Evolutionary conservation across 2,329 filamentous ascomycete species (phyloP).

Genomic region (Lecanicillium sp.): DNA sequence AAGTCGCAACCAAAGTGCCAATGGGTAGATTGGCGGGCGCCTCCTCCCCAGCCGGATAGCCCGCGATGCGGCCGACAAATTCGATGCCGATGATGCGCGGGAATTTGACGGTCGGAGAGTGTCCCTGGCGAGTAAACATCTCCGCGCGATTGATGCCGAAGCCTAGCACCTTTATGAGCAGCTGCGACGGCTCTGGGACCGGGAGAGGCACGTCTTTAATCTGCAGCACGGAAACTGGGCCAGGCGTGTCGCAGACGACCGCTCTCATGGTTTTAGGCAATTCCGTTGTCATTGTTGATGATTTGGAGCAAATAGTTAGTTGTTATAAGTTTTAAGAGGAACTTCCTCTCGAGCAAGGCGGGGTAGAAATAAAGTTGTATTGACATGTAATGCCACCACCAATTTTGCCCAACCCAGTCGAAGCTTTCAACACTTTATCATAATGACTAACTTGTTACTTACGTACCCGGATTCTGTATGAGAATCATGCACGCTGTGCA

Average conservation of each 20-base stretch:
- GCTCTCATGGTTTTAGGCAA: background rate
- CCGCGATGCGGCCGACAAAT: background rate
- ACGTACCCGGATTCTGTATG: too few relatives aligned
- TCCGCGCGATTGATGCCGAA: constrained; percentile 10
- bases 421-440: too few relatives aligned
- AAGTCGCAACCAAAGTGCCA: background rate
- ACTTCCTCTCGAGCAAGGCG: too few relatives aligned
- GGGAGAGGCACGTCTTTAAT: constrained; percentile 1
- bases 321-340: background rate
- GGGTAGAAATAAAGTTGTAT: background rate
- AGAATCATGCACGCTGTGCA: too few relatives aligned
- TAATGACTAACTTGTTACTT: too few relatives aligned
- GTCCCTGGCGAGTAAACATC: constrained; percentile 4
- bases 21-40: background rate
- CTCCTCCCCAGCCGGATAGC: background rate
- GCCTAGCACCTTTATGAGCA: constrained; percentile 3
- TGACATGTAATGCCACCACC: too few relatives aligned
- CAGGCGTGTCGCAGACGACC: background rate
- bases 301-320: background rate
- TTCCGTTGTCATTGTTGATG: background rate
- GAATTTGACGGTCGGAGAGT: constrained; percentile 3
- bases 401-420: too few relatives aligned
- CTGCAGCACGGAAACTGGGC: background rate
- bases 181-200: background rate
- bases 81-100: constrained; percentile 6